phyloP scores from a whole-genome alignment of 805 yeast species.

The Candida parachauliodes region DNA sequence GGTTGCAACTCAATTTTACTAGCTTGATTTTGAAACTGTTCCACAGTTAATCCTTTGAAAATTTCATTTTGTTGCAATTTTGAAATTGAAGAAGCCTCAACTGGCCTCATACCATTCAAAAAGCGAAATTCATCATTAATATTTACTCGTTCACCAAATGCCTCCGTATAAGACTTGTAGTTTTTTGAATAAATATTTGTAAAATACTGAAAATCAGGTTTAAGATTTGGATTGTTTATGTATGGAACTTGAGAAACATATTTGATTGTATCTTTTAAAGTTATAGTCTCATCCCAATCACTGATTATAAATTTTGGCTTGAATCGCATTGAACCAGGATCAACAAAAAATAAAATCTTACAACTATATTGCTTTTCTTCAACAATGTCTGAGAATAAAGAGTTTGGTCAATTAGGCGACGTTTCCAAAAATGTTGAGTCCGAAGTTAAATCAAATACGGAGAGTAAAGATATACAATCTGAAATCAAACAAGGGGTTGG shows the following conservation, averaged over 20 bases:
- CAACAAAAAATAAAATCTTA: not conserved
- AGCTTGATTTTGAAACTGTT: conserved; percentile 32
- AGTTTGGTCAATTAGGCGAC: conserved; percentile 13
- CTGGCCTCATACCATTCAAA: conserved; percentile 41
- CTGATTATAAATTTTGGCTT: conserved; percentile 28
- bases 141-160: conserved; percentile 27
- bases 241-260: conserved; percentile 50
- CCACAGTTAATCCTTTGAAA: conserved; percentile 39
- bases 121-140: conserved; percentile 41
- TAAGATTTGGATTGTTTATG: conserved; percentile 28
- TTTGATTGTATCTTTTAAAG: conserved; percentile 51
- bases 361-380: not conserved
- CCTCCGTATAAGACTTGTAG: conserved; percentile 25
- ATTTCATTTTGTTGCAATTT: conserved; percentile 35
- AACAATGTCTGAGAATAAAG: conserved; percentile 8
- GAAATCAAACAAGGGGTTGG: conserved; percentile 4
- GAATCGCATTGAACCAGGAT: not conserved
- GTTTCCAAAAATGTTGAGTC: conserved; percentile 5
- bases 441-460: not conserved
- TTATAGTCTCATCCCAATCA: conserved; percentile 70
- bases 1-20: conserved; percentile 31
- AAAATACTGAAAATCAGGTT: conserved; percentile 42
- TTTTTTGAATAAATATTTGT: conserved; percentile 37
- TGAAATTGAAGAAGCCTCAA: conserved; percentile 48
- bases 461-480: not conserved